These are phyloP conservation scores for Leucosporidium creatinivorum DNA, from an alignment of 768 basidiomycete genomes.

Conservation along the genomic window DNA sequence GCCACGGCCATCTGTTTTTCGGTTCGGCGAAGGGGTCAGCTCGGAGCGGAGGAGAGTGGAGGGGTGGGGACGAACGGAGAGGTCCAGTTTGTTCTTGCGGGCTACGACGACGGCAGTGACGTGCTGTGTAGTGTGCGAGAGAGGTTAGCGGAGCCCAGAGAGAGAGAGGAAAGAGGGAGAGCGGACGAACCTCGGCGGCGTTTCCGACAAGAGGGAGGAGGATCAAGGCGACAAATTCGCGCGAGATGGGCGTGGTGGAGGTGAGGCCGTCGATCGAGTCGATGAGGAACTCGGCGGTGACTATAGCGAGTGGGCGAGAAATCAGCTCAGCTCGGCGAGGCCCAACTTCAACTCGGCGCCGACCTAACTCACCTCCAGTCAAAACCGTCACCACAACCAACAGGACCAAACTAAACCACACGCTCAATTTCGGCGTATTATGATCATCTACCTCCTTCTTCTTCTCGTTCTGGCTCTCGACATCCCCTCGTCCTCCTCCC, in stretches of 20 bases:
- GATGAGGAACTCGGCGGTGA: slow-evolving; percentile 65
- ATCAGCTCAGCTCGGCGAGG: background rate
- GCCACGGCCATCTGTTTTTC: slow-evolving; percentile 4
- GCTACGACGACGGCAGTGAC: slow-evolving; percentile 86
- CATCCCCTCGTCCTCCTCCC: no score
- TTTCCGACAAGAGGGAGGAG: slow-evolving; percentile 88
- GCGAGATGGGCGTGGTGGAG: slow-evolving; percentile 50
- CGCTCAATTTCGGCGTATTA: slow-evolving; percentile 56
- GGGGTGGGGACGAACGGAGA: slow-evolving; percentile 66
- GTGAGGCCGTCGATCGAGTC: slow-evolving; percentile 69
- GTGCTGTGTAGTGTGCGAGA: slow-evolving; percentile 51
- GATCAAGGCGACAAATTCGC: slow-evolving; percentile 82
- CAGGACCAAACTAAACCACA: slow-evolving; percentile 53
- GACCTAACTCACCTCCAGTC: slow-evolving; percentile 16
- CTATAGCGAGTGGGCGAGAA: background rate
- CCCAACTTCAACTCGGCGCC: no score
- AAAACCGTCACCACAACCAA: slow-evolving; percentile 54
- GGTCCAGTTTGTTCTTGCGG: slow-evolving; percentile 73
- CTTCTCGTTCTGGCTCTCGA: background rate
- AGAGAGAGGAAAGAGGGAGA: slow-evolving; percentile 7
- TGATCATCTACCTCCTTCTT: slow-evolving; percentile 30
- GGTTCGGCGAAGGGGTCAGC: slow-evolving; percentile 4
- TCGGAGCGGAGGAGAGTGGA: background rate
- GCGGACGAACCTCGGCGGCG: slow-evolving; percentile 53
- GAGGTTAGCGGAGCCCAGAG: slow-evolving; percentile 26